Evolutionary conservation across 2,329 filamentous ascomycete species (phyloP), one percentile per base, ranked within the genome.

Genomic region (Lasiodiplodia hormozganensis): DNA sequence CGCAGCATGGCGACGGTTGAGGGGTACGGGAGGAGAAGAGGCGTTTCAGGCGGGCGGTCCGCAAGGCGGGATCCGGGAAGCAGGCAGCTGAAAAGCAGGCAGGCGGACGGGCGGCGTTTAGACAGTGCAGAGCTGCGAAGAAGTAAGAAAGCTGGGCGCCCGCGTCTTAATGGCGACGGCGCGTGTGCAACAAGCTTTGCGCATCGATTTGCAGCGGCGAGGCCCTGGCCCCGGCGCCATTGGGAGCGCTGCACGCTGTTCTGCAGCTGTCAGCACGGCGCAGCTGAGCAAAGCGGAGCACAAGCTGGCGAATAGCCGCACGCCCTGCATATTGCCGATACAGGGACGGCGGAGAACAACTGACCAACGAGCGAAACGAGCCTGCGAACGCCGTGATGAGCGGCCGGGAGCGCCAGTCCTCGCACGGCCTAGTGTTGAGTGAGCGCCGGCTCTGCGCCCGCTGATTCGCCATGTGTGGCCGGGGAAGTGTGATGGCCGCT

Each of bases 231-330:
- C 40, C 58, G 40, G 58, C 58, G 65, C 65, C 53, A 57, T 51
- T 67, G 65, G 54, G 52, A 58, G 23, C 36, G 36, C 53, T 67
- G 53, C 65, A 52, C 53, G 65, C 28, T 38, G 65, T 49, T 58
- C 54, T 60, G 65, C 65, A 67, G 65, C 54, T 40, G 65, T 67
- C 65, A 67, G 65, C 65, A 67, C 65, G 65, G 65, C 36, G 53
- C 53, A 67, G 65, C 38, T 38, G 43, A 43, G 53, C 51, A 66
- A 31, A 66, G 64, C 64, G 53, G 64, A 57, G 51, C 64, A 34
- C 34, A 12, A n/a, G 47, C 60, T 64, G 64, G 64, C 64, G 64
- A 66, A 66, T 66, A 38, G 51, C 40, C 51, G 36, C 53, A 31
- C 51, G 23, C 53, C 53, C 51, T 66, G 64, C 64, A 66, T 66